phyloP scores from a whole-genome alignment of 129 eudicot species.

The Artemisia annua region DNA sequence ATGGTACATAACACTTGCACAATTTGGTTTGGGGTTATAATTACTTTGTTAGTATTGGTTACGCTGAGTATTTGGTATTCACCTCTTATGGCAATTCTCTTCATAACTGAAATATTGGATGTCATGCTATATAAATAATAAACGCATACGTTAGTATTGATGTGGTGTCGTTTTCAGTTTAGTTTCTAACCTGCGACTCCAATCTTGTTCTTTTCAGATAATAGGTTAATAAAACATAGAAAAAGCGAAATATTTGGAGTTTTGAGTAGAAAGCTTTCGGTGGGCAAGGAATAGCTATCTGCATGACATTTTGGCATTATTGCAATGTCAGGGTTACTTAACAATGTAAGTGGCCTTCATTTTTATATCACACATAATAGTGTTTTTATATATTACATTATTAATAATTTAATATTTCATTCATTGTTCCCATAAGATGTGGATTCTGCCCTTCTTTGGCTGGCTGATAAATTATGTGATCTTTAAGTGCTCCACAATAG shows the following conservation, averaged over 20 bases:
- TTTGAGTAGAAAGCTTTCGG: slow-evolving; percentile 33
- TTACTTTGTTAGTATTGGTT: not conserved
- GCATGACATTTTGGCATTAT: slow-evolving; percentile 72
- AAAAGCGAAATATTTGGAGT: slow-evolving; percentile 11
- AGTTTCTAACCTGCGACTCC: slow-evolving; percentile 25
- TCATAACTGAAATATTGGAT: not conserved
- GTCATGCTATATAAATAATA: not conserved
- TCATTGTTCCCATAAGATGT: not conserved
- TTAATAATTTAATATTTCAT: not conserved
- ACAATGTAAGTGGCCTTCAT: slow-evolving; percentile 52
- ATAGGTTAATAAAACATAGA: slow-evolving; percentile 34
- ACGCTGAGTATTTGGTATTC: not conserved
- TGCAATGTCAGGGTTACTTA: slow-evolving; percentile 83
- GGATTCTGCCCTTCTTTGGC: too few species aligned
- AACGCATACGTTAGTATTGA: not conserved
- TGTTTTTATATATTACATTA: not conserved
- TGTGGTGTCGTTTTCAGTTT: not conserved
- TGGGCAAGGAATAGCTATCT: slow-evolving; percentile 44
- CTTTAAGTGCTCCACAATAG: too few species aligned
- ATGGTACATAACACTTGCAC: too few species aligned
- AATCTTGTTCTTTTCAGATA: slow-evolving; percentile 42
- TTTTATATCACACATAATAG: not conserved
- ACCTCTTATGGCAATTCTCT: too few species aligned
- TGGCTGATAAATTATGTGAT: too few species aligned
- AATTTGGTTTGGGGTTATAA: too few species aligned